Evolutionary conservation across 768 basidiomycete species (phyloP), one percentile per base, ranked within the genome.

Genomic region (Neoboletus subvelutipes): DNA sequence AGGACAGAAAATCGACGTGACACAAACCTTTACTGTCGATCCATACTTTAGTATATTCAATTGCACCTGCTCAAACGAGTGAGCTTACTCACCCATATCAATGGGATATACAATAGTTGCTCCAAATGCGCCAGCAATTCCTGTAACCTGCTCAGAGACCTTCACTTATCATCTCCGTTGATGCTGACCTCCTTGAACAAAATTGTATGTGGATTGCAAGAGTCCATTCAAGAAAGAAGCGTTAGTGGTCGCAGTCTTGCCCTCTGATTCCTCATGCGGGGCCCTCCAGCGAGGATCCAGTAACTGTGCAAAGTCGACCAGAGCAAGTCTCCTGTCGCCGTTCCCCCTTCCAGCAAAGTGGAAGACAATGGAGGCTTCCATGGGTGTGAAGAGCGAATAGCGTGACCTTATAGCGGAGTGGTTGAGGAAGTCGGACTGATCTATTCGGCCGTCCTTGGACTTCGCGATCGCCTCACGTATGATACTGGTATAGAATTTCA

Each of bases 81-180:
- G 29, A 52, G 39, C 50, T 50, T 33, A 83, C 86, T 77, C 65
- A 88, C 87, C 91, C 77, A 92, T 81, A 75, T 94, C 94, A 67
- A 96, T 98, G 26, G 96, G 96, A 73, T 98, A 98, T 13, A 98
- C 96, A 40, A 93, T 91, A n/a, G 93, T 96, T 12, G 96, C 97
- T 48, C 97, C 97, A 58, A 94, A 81, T 36, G 92, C 92, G 54
- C 97, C 97, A 45, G 96, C 94, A 57, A 96, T 69, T 69, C 96
- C 88, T 89, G 61, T 22, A 54, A 52, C 61, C n/a, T 43, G 43
- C 34, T 71, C 72, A 64, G 57, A 9, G 45, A 43, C 8, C 31
- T 37, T 45, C 53, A 34, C 17, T 34, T 43, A 20, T 9, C 28
- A n/a, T 48, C 45, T n/a, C 33, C 22, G 18, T 12, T 28, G 28